Evolutionary conservation across 2,329 filamentous ascomycete genomes (phyloP).

Genomic region (Sclerotiophoma versabilis): DNA sequence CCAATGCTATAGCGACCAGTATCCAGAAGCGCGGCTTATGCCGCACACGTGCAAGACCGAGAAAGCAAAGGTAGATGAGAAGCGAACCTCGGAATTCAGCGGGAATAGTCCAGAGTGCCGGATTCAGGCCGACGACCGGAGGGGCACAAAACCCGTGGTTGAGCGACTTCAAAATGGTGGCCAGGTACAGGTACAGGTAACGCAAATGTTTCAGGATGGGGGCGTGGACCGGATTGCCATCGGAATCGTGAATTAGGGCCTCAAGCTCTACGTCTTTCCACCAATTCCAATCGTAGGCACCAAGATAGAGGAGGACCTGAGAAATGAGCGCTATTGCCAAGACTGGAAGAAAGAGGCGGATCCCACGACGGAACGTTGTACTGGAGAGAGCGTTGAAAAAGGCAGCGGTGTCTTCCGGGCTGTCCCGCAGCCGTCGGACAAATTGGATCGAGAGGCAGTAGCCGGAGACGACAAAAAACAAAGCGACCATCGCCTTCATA

Average conservation of each 20-base stretch:
- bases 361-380: neutral
- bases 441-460: slow-evolving; percentile 52
- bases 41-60: slow-evolving; percentile 40
- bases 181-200: neutral
- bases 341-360: slow-evolving; percentile 2
- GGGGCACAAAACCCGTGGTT: neutral
- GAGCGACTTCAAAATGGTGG: neutral
- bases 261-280: neutral
- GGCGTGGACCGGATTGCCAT: neutral
- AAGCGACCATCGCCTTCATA: slow-evolving; percentile 56
- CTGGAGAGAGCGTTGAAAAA: neutral
- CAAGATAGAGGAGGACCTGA: slow-evolving; percentile 2
- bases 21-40: neutral
- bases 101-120: slow-evolving; percentile 57
- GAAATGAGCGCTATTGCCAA: neutral
- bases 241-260: neutral
- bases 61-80: slow-evolving; percentile 52
- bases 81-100: slow-evolving; percentile 56
- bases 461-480: slow-evolving; percentile 59
- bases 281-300: neutral
- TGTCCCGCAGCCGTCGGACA: neutral
- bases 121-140: slow-evolving; percentile 34
- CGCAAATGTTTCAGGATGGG: neutral
- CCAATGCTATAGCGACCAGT: neutral
- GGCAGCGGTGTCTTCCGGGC: neutral